phyloP scores from a whole-genome alignment of 208 protist genomes.

The Leishmania turanica region DNA sequence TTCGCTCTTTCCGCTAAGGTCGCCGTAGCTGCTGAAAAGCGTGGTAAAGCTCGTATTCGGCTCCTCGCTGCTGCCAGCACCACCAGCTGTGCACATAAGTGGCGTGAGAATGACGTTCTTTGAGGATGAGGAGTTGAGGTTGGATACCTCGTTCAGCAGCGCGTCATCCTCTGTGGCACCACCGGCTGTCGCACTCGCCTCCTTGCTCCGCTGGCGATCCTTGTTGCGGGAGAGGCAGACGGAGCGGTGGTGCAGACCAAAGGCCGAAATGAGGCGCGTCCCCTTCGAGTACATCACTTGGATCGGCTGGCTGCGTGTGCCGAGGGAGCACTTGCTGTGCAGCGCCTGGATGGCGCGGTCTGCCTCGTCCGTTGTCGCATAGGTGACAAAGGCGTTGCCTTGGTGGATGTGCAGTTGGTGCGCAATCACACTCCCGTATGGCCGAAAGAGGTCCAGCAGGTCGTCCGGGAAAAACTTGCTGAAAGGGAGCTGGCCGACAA shows the following conservation, averaged over 20 bases:
- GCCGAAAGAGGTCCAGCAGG: conserved; percentile 39
- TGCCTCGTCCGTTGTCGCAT: conserved; percentile 59
- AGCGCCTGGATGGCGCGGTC: conserved; percentile 70
- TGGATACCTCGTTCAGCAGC: neutral
- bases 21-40: conserved; percentile 14
- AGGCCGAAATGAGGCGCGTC: conserved; percentile 59
- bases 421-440: conserved; percentile 40
- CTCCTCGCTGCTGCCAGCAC: neutral
- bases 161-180: neutral
- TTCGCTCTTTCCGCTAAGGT: conserved; percentile 17
- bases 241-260: conserved; percentile 56
- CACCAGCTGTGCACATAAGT: neutral
- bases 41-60: conserved; percentile 13
- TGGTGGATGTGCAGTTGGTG: conserved; percentile 44
- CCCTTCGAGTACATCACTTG: conserved; percentile 78
- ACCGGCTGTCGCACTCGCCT: neutral
- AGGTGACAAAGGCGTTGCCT: conserved; percentile 74
- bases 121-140: conserved; percentile 1
- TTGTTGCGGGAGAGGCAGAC: conserved; percentile 28
- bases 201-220: conserved; percentile 15
- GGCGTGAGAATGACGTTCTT: conserved; percentile 3
- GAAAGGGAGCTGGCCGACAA: conserved; percentile 51
- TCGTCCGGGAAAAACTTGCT: conserved; percentile 54
- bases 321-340: conserved; percentile 65
- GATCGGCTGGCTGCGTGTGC: conserved; percentile 54